phyloP scores from a whole-genome alignment of 78 protist species.

The Protostelium mycophagum region DNA sequence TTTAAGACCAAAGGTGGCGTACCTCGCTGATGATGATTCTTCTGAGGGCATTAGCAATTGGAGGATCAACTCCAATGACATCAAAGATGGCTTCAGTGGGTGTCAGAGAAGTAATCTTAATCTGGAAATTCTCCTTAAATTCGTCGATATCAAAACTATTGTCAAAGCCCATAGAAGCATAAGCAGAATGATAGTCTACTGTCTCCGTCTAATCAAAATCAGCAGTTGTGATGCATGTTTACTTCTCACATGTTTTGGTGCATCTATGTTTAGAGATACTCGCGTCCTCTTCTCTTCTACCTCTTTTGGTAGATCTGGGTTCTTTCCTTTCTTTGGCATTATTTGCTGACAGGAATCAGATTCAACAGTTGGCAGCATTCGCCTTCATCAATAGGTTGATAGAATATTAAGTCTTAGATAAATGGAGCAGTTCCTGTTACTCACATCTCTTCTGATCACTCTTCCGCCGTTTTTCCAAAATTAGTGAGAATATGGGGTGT shows the following conservation, averaged over 20 bases:
- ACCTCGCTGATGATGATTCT: conserved; percentile 86
- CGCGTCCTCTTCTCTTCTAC: background rate
- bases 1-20: background rate
- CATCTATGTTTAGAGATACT: background rate
- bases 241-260: background rate
- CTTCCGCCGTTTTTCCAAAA: too few species aligned
- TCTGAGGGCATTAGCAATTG: conserved; percentile 92
- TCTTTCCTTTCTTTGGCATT: background rate
- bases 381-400: too few species aligned
- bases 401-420: too few species aligned
- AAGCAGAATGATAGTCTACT: conserved; percentile 13
- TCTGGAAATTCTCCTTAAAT: conserved; percentile 50
- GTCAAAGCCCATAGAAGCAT: conserved; percentile 56
- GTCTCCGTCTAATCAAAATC: background rate
- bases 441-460: too few species aligned
- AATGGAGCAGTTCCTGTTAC: too few species aligned
- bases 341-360: too few species aligned
- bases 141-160: conserved; percentile 60
- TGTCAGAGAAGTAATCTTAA: conserved; percentile 36
- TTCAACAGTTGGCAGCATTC: too few species aligned
- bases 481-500: too few species aligned
- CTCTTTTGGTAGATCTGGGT: background rate
- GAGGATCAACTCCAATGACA: conserved; percentile 79
- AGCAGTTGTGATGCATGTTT: background rate
- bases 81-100: conserved; percentile 72